phyloP scores from a whole-genome alignment of 2,329 filamentous ascomycete genomes.

The Blumeriella jaapii region DNA sequence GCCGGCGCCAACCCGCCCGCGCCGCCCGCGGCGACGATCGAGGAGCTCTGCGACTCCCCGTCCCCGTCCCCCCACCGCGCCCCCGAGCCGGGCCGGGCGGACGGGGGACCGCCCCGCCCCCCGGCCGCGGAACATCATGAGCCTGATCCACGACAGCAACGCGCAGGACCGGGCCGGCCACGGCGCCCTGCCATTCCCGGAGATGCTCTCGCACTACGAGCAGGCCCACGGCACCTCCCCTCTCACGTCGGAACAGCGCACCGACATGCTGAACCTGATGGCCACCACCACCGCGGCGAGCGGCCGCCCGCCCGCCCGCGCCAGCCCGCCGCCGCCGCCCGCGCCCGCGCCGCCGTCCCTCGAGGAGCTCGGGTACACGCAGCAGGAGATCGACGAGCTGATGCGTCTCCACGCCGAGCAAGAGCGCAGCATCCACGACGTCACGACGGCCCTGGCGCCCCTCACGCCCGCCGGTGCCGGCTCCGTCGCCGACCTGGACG shows the following conservation, averaged over 20 bases:
- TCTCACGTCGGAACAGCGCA: constrained; percentile 46
- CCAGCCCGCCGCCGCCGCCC: constrained; percentile 24
- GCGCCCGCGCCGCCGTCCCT: constrained; percentile 38
- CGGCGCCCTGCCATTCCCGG: constrained; percentile 36
- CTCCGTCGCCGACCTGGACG: constrained; percentile 58
- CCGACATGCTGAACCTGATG: constrained; percentile 48
- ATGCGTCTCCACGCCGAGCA: constrained; percentile 72
- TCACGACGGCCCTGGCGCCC: constrained; percentile 64
- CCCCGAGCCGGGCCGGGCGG: constrained; percentile 32
- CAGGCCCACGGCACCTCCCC: constrained; percentile 39
- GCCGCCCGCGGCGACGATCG: constrained; percentile 41
- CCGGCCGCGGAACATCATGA: constrained; percentile 49
- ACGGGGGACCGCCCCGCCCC: constrained; percentile 38
- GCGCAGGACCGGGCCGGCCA: constrained; percentile 34
- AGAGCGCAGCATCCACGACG: constrained; percentile 60
- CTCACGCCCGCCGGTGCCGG: constrained; percentile 72
- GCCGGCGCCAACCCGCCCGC: constrained; percentile 24
- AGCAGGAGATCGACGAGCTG: constrained; percentile 67
- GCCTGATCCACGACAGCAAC: constrained; percentile 53
- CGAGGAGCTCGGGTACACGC: constrained; percentile 54
- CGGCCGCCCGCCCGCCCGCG: constrained; percentile 24
- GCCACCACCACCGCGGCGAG: constrained; percentile 28
- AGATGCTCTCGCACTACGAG: constrained; percentile 32
- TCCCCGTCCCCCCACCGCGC: constrained; percentile 41
- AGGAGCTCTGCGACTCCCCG: constrained; percentile 46